phyloP scores from a whole-genome alignment of 306 rosid genomes.

The Quercus ilex region DNA sequence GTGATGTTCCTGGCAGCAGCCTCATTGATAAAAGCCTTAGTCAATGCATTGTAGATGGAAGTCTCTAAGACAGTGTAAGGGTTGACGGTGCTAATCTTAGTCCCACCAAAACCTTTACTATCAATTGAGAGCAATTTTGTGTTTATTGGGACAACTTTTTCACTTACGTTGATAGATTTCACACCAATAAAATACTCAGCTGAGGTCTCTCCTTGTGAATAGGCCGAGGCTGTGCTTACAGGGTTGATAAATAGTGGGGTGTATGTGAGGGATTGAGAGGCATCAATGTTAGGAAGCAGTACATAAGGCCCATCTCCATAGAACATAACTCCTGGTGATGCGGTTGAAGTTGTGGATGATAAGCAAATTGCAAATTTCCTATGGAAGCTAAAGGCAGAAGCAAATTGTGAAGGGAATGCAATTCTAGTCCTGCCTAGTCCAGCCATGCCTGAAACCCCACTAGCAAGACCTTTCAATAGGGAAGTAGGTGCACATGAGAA shows the following conservation, averaged over 20 bases:
- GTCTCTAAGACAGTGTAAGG: slow-evolving; percentile 59
- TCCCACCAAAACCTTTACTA: slow-evolving; percentile 53
- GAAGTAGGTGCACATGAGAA: slow-evolving; percentile 51
- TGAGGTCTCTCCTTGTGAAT: slow-evolving; percentile 37
- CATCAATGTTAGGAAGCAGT: slow-evolving; percentile 35
- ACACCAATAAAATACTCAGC: slow-evolving; percentile 62
- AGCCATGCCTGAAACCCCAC: slow-evolving; percentile 53
- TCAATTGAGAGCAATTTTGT: slow-evolving; percentile 36
- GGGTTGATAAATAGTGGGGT: slow-evolving; percentile 46
- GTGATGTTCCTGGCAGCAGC: slow-evolving; percentile 39
- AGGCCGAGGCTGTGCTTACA: slow-evolving; percentile 55
- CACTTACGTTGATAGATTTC: slow-evolving; percentile 35
- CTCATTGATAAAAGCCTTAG: slow-evolving; percentile 30
- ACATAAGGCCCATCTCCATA: slow-evolving; percentile 56
- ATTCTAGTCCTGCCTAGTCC: slow-evolving; percentile 56
- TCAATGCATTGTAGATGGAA: slow-evolving; percentile 52
- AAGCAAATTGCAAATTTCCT: slow-evolving; percentile 54
- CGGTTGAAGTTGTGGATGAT: slow-evolving; percentile 16
- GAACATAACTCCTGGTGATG: slow-evolving; percentile 35
- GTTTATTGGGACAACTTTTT: slow-evolving; percentile 30
- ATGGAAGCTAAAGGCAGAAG: slow-evolving; percentile 57
- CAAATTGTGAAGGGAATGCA: slow-evolving; percentile 42
- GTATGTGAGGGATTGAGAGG: slow-evolving; percentile 31
- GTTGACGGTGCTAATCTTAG: slow-evolving; percentile 65
- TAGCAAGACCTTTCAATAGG: slow-evolving; percentile 39